These are phyloP conservation scores for Pythium oligandrum DNA, from an alignment of 352 stramenopile species.

Conservation along the genomic window DNA sequence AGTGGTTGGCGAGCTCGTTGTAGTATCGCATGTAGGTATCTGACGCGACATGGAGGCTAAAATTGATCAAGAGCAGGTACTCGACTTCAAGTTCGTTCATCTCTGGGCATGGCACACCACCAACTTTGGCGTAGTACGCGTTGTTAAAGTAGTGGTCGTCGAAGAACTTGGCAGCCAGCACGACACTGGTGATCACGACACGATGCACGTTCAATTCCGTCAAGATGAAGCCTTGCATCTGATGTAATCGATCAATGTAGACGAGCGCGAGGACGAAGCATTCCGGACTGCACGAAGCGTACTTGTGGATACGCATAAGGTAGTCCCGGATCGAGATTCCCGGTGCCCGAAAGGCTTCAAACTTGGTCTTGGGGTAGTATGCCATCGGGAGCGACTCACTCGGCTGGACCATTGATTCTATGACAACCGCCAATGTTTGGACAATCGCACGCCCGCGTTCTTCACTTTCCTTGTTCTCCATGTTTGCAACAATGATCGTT, in stretches of 20 bases:
- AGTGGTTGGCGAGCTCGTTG: conserved; percentile 85
- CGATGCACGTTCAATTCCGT: conserved; percentile 98
- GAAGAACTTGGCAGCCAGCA: conserved; percentile 99
- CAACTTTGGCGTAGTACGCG: conserved; percentile 98
- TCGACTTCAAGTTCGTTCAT: conserved; percentile 98
- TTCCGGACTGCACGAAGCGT: conserved; percentile 96
- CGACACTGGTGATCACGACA: conserved; percentile 96
- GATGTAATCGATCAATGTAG: conserved; percentile 98
- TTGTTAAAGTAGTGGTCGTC: conserved; percentile 99
- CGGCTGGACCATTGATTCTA: conserved; percentile 76
- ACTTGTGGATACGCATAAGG: conserved; percentile 94
- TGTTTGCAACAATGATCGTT: conserved; percentile 1
- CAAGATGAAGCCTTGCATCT: conserved; percentile 94
- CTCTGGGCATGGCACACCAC: conserved; percentile 88
- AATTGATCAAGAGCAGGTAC: conserved; percentile 98
- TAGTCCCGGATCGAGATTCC: conserved; percentile 84
- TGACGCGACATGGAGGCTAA: conserved; percentile 93
- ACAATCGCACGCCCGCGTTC: conserved; percentile 75
- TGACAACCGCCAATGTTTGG: conserved; percentile 68
- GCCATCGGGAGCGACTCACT: conserved; percentile 47
- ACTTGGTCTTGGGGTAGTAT: conserved; percentile 73
- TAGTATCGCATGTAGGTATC: conserved; percentile 91
- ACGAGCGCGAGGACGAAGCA: conserved; percentile 99
- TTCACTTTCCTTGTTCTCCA: conserved; percentile 57
- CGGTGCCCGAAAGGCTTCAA: conserved; percentile 78